Base-by-base conservation (phyloP, 176 grass and related monocot genomes). In the Chloris gayana region DNA sequence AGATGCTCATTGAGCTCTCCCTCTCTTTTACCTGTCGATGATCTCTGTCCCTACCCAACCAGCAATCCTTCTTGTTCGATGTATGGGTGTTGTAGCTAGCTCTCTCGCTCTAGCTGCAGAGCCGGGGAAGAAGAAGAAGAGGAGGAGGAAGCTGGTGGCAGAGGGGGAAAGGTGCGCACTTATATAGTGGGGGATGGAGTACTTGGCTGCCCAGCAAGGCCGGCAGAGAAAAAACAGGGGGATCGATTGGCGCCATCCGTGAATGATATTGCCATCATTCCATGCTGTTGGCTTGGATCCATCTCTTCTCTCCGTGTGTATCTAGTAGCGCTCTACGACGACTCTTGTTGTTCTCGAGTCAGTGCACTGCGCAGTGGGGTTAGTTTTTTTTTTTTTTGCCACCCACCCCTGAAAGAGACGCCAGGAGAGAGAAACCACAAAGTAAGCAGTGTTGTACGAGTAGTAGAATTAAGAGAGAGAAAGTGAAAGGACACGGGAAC, bases 1-100 rank as follows among this genome's bases (percentile, higher is more conserved):
- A 92, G 86, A 98, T 95, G 84, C 95, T 98, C 95, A 98, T 98
- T 58, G 76, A 42, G 51, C 13, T 31, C 12, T 76, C 0, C 1
- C 21, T 74, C 30, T 10, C 1, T 13, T 18, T 31, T 9, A 17
- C 22, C 0, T 57, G n/a, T n/a, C n/a, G 50, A 35, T 4, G 22
- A 6, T 57, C 9, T 13, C 57, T 6, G 2, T 59, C 3, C 11
- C 21, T 58, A 37, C 35, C 69, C 14, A 19, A 35, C 63, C n/a
- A n/a, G n/a, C n/a, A n/a, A n/a, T 21, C 17, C 30, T 34, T 33
- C 31, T 67, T 9, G 25, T 29, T 29, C 56, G 4, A 25, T 56
- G 19, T 56, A 17, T 6, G 14, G 29, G 11, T 10, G 32, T 67
- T n/a, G n/a, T n/a, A n/a, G n/a, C n/a, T n/a, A n/a, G n/a, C 9